Percentiles rank a stretch among this genome's conserved stretches.
Conservation (phyloP, 371 early-diverging fungal species). For the Mortierella polycephala region DNA sequence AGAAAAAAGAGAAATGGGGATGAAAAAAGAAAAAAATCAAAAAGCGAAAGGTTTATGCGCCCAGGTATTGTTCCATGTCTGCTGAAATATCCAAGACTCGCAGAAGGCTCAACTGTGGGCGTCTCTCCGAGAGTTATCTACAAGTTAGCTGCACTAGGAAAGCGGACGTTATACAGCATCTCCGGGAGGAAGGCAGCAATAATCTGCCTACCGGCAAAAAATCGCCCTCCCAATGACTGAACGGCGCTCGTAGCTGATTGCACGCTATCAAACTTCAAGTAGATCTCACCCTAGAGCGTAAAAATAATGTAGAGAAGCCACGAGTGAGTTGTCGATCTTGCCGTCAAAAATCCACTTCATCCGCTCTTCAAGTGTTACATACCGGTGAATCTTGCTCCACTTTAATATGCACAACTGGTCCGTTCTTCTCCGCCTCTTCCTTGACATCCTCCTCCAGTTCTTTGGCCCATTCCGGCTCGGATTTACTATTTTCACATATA, state of each 20-base stretch:
- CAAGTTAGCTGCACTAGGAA: slow-evolving; percentile 61
- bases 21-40: slow-evolving; percentile 5
- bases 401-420: slow-evolving; percentile 79
- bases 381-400: slow-evolving; percentile 76
- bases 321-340: not conserved
- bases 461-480: slow-evolving; percentile 87
- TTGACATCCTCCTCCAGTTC: slow-evolving; percentile 90
- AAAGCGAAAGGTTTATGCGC: not conserved
- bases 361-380: slow-evolving; percentile 34
- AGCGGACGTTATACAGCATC: slow-evolving; percentile 75
- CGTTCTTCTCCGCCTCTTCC: slow-evolving; percentile 86
- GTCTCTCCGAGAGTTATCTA: slow-evolving; percentile 29
- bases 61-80: not conserved
- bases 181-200: slow-evolving; percentile 78
- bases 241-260: slow-evolving; percentile 76
- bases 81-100: not conserved
- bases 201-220: slow-evolving; percentile 87
- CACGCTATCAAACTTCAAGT: slow-evolving; percentile 80
- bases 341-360: not conserved
- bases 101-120: not conserved
- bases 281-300: slow-evolving; percentile 76
- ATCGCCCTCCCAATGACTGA: slow-evolving; percentile 74
- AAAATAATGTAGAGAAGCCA: slow-evolving; percentile 4
- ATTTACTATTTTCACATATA: slow-evolving; percentile 67
- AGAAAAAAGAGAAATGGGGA: not conserved